Evolutionary conservation across 176 grass and related monocot genomes (phyloP).

Genomic region (Ensete ventricosum): DNA sequence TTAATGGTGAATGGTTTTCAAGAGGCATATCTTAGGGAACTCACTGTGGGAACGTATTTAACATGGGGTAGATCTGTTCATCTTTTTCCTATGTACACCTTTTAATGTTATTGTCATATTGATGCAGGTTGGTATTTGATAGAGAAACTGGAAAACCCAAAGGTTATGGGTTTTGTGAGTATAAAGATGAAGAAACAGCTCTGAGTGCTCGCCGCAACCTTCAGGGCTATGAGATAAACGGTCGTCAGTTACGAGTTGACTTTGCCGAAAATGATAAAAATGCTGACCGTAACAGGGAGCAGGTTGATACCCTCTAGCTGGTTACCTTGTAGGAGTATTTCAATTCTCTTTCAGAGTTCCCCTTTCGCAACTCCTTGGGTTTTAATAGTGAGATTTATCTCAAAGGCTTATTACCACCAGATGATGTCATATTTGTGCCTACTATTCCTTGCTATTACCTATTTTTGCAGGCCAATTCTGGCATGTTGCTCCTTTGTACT

Average conservation of each 20-base stretch:
- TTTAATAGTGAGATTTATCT: too few relatives aligned
- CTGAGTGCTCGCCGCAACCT: constrained; percentile 94
- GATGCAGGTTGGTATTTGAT: constrained; percentile 79
- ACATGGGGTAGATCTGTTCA: too few relatives aligned
- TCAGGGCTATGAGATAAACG: constrained; percentile 96
- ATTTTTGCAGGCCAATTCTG: not conserved
- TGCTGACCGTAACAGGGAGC: constrained; percentile 90
- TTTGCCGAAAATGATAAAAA: constrained; percentile 99
- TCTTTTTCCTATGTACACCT: not conserved
- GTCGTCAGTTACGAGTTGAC: constrained; percentile 91
- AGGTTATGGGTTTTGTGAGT: constrained; percentile 99
- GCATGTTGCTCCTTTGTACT: not conserved
- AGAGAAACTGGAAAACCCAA: constrained; percentile 95
- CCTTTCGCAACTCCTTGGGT: too few relatives aligned
- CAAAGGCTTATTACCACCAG: too few relatives aligned
- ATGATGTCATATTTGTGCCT: too few relatives aligned
- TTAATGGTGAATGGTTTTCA: too few relatives aligned
- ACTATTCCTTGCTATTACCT: too few relatives aligned
- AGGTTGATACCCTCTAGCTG: constrained; percentile 52
- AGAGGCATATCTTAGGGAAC: too few relatives aligned
- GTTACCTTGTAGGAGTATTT: constrained; percentile 33
- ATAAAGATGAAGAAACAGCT: constrained; percentile 98
- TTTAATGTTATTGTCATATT: constrained; percentile 9
- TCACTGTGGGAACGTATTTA: too few relatives aligned
- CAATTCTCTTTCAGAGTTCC: constrained; percentile 20